Conservation (phyloP, 352 stramenopile species). For the Phytophthora fragariae region DNA sequence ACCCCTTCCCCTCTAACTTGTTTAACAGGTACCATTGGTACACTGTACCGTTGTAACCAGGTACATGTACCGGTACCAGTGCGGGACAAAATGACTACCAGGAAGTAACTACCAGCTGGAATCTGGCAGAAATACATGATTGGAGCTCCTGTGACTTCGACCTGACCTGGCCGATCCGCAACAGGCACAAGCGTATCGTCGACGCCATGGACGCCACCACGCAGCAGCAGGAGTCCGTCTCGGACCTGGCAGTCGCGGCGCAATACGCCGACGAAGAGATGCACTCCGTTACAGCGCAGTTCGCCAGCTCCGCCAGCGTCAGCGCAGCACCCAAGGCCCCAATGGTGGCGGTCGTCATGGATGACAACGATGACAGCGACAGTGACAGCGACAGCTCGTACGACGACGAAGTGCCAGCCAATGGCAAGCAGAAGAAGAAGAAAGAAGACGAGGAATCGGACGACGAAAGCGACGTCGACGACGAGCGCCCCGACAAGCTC, state of each 20-base stretch:
- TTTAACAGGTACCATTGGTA: conserved; percentile 17
- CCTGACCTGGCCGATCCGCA: neutral
- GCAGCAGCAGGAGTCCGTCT: conserved; percentile 26
- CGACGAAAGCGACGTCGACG: conserved; percentile 34
- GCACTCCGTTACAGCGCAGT: conserved; percentile 52
- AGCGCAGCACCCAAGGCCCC: conserved; percentile 10
- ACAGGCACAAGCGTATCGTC: neutral
- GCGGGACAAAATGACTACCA: too few relatives aligned
- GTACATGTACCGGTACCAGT: too few relatives aligned
- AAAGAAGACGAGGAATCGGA: neutral
- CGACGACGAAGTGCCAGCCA: conserved; percentile 17
- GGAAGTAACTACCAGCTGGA: too few relatives aligned
- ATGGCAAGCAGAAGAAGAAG: conserved; percentile 2
- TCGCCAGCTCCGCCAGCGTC: conserved; percentile 39
- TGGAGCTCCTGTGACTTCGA: conserved; percentile 36
- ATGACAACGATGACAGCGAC: conserved; percentile 27
- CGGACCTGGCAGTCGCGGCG: conserved; percentile 61
- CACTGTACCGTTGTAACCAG: neutral
- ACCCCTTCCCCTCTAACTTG: conserved; percentile 15
- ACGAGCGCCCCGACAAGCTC: conserved; percentile 51
- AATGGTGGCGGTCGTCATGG: conserved; percentile 8
- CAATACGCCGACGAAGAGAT: conserved; percentile 66
- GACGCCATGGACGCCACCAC: conserved; percentile 20
- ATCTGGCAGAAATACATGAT: neutral
- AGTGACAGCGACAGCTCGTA: conserved; percentile 27